A percentile compares a stretch with the other conserved stretches of the same genome.
These are phyloP conservation scores for Fusarium tuaranense DNA, from an alignment of 2,329 filamentous ascomycete genomes.

Conservation along the genomic window DNA sequence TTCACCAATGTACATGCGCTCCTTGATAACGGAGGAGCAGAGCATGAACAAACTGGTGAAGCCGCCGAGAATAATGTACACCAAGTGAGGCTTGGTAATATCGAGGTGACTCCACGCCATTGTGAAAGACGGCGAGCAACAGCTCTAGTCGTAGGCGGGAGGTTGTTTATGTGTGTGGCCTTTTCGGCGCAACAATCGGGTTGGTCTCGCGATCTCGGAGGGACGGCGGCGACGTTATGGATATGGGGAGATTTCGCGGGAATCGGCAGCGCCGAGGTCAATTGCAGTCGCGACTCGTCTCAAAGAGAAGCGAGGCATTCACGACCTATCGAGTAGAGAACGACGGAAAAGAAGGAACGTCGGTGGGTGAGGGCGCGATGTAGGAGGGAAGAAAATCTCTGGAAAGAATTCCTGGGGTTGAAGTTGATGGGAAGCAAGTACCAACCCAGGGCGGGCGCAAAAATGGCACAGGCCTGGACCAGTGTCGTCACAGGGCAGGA, in stretches of 20 bases:
- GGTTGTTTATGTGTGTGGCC: conserved; percentile 17
- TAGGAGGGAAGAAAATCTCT: neutral
- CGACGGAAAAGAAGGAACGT: conserved; percentile 8
- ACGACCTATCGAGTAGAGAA: conserved; percentile 7
- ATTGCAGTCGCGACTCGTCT: conserved; percentile 33
- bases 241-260: conserved; percentile 13
- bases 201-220: conserved; percentile 31
- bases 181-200: conserved; percentile 3
- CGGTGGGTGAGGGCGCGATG: neutral
- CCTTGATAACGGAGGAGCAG: conserved; percentile 97
- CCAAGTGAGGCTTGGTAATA: conserved; percentile 95
- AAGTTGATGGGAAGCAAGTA: conserved; percentile 5
- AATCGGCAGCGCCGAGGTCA: conserved; percentile 37
- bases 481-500: conserved; percentile 46
- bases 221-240: conserved; percentile 27
- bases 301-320: conserved; percentile 8
- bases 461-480: conserved; percentile 41
- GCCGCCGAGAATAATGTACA: conserved; percentile 97
- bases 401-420: conserved; percentile 5
- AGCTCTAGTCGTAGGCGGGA: conserved; percentile 11
- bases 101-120: conserved; percentile 87
- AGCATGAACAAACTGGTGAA: conserved; percentile 99
- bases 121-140: conserved; percentile 19
- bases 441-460: conserved; percentile 7
- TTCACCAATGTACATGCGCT: conserved; percentile 98